Evolutionary conservation across 1,284 basidiomycete genomes (phyloP).

Genomic region (Mycena citricolor): DNA sequence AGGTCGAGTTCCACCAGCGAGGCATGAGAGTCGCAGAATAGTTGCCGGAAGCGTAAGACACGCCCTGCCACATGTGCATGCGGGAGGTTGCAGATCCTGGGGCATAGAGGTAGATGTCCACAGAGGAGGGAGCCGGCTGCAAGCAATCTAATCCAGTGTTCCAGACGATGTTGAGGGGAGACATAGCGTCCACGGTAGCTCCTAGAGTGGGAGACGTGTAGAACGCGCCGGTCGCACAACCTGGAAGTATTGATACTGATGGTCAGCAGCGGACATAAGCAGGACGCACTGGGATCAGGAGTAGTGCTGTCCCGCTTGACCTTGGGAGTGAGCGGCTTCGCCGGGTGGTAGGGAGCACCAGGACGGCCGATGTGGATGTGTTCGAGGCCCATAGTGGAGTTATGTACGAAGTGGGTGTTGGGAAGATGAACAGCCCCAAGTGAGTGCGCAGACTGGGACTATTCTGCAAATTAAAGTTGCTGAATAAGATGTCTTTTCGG

Average conservation of each 20-base stretch:
- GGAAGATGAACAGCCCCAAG: too few relatives aligned
- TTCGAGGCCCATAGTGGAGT: constrained; percentile 34
- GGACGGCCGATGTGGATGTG: constrained; percentile 30
- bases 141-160: constrained; percentile 9
- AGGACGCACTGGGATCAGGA: constrained; percentile 4
- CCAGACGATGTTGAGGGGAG: constrained; percentile 39
- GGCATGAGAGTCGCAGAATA: constrained; percentile 60
- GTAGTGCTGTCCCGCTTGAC: neutral
- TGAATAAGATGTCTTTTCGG: too few relatives aligned
- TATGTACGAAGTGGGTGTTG: too few relatives aligned
- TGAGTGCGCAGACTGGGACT: too few relatives aligned
- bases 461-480: too few relatives aligned
- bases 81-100: constrained; percentile 45
- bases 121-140: constrained; percentile 6
- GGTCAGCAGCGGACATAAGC: neutral
- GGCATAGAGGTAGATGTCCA: constrained; percentile 75
- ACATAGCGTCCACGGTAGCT: constrained; percentile 51
- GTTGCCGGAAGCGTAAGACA: constrained; percentile 55
- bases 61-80: constrained; percentile 64
- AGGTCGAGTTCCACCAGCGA: constrained; percentile 76
- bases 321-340: constrained; percentile 26
- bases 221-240: constrained; percentile 59
- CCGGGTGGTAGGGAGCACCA: constrained; percentile 23
- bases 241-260: constrained; percentile 27
- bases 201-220: constrained; percentile 64